phyloP scores from a whole-genome alignment of 2,329 filamentous ascomycete genomes.

The Leptosphaerulina australis region DNA sequence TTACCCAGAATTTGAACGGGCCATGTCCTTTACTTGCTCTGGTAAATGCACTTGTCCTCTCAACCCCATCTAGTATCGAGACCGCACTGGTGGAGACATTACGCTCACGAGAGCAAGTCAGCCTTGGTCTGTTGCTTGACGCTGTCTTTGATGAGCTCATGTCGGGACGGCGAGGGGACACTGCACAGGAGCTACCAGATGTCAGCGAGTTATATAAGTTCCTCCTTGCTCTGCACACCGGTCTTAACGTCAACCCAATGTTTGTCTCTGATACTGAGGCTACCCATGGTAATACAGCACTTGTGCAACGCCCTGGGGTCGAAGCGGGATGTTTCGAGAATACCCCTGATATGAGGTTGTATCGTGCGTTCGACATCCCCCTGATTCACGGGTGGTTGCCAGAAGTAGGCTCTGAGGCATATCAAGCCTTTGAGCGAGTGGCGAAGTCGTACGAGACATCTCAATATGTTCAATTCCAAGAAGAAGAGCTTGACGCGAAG shows the following conservation, averaged over 20 bases:
- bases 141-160: conserved; percentile 93
- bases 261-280: conserved; percentile 67
- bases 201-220: conserved; percentile 88
- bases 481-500: conserved; percentile 86
- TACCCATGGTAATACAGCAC: conserved; percentile 40
- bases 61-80: conserved; percentile 69
- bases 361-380: conserved; percentile 85
- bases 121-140: conserved; percentile 81
- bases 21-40: conserved; percentile 91
- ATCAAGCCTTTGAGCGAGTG: conserved; percentile 72
- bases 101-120: conserved; percentile 82
- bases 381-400: conserved; percentile 94
- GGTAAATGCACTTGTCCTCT: conserved; percentile 88
- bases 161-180: conserved; percentile 71
- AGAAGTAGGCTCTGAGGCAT: conserved; percentile 66
- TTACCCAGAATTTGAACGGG: conserved; percentile 92
- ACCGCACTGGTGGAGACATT: conserved; percentile 80
- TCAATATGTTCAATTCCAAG: conserved; percentile 84
- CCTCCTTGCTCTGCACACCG: conserved; percentile 85
- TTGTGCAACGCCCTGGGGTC: conserved; percentile 50
- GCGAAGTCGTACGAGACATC: conserved; percentile 90
- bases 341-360: conserved; percentile 87
- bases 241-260: conserved; percentile 96
- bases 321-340: conserved; percentile 80
- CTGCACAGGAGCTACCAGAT: conserved; percentile 74